Evolutionary conservation across 305 asterid species (phyloP).

Genomic region (Fraxinus ornus): DNA sequence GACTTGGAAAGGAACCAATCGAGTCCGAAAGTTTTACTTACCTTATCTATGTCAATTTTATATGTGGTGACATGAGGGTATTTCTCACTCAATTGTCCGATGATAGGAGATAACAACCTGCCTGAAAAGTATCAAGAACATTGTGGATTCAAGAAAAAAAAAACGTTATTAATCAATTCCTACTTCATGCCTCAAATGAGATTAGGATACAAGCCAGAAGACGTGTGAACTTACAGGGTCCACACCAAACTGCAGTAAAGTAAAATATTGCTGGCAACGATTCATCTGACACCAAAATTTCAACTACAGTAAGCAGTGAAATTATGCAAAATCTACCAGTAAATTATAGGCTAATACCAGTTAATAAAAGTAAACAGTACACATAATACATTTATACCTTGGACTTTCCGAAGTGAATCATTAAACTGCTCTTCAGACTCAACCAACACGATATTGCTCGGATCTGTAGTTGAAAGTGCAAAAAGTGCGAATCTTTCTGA

Average conservation of each 20-base stretch:
- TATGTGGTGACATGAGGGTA: slow-evolving; percentile 87
- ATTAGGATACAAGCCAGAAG: slow-evolving; percentile 1
- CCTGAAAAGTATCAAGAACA: slow-evolving; percentile 42
- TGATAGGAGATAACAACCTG: slow-evolving; percentile 68
- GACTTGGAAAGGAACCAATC: slow-evolving; percentile 14
- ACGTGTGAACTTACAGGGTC: slow-evolving; percentile 69
- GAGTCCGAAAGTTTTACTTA: slow-evolving; percentile 17
- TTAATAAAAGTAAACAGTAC: neutral
- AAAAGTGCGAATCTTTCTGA: neutral
- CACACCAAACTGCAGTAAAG: slow-evolving; percentile 97
- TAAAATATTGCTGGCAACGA: slow-evolving; percentile 85
- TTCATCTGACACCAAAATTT: slow-evolving; percentile 58
- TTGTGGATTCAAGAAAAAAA: neutral
- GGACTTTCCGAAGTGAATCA: slow-evolving; percentile 65
- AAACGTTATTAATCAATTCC: neutral
- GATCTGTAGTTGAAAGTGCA: slow-evolving; percentile 43
- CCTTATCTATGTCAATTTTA: slow-evolving; percentile 91
- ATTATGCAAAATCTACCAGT: slow-evolving; percentile 7
- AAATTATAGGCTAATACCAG: neutral
- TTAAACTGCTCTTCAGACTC: slow-evolving; percentile 80
- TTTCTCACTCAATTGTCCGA: slow-evolving; percentile 75
- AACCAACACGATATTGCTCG: slow-evolving; percentile 61
- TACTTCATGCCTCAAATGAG: neutral
- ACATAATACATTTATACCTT: slow-evolving; percentile 42
- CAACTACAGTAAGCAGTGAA: slow-evolving; percentile 16